Evolutionary conservation across 352 stramenopile species (phyloP), one percentile per base, ranked within the genome.

Genomic region (Pythium scleroteichum): DNA sequence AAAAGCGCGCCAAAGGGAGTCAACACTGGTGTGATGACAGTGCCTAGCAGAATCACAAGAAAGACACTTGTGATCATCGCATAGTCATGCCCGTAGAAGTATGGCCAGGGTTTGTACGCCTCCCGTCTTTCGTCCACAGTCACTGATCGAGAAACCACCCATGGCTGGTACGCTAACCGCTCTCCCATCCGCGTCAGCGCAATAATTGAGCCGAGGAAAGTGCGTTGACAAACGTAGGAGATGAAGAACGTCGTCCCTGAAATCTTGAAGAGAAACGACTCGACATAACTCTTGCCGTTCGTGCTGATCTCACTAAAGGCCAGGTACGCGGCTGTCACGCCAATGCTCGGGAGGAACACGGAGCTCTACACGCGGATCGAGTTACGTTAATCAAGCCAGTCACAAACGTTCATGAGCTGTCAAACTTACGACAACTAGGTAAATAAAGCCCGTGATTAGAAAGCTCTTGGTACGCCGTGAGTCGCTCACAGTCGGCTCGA

Each of bases 161-260:
- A 94, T 3, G 82, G 85, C 53, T 91, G 80, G 35, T 79, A 82
- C 17, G 69, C 75, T n/a, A 86, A 64, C 1, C 77, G 80, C 54
- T 94, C 82, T 9, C 73, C 73, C 38, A 81, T 72, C 2, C 85
- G 77, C 55, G 80, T 85, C 29, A 94, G 72, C 61, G 88, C 76
- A n/a, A 92, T 66, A 44, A 92, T 87, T 4, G 77, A 73, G 7
- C 82, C 82, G 1, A 94, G 69, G 35, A 94, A 92, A 33, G 82
- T 79, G 48, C 84, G 78, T 54, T 93, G 84, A 20, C 82, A 90
- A n/a, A 93, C 66, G 51, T 93, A 93, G 53, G 84, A 88, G 66
- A 93, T 90, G 76, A 93, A 93, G 64, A 93, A 91, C 4, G 83
- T 91, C 16, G 58, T 65, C n/a, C 84, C 82, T 12, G 79, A 90